phyloP scores from a whole-genome alignment of 2,329 filamentous ascomycete species.

The Talaromyces amestolkiae region DNA sequence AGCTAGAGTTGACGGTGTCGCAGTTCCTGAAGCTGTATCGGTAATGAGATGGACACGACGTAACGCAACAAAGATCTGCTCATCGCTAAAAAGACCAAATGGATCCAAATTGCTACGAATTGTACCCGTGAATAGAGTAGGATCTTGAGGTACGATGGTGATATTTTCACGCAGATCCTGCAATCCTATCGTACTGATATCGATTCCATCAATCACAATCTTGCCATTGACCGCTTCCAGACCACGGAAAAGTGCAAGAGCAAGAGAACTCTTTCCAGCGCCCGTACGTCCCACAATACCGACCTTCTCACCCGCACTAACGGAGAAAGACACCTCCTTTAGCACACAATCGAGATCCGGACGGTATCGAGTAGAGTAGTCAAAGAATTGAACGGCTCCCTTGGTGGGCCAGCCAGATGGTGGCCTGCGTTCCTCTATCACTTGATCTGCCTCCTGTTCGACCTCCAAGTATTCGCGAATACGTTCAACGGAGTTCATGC shows the following conservation, averaged over 20 bases:
- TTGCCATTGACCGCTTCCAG: constrained; percentile 86
- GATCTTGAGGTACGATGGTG: constrained; percentile 97
- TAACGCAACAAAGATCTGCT: constrained; percentile 82
- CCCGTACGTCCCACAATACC: constrained; percentile 95
- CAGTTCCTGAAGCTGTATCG: constrained; percentile 34
- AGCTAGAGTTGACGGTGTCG: constrained; percentile 35
- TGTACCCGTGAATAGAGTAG: constrained; percentile 84
- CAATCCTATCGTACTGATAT: constrained; percentile 86
- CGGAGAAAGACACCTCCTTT: constrained; percentile 78
- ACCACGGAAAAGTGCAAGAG: constrained; percentile 87
- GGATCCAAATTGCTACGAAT: constrained; percentile 91
- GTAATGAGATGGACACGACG: constrained; percentile 82
- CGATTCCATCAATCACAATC: constrained; percentile 87
- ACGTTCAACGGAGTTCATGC: constrained; percentile 98
- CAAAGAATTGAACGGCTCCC: constrained; percentile 81
- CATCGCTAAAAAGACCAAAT: constrained; percentile 83
- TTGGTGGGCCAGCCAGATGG: constrained; percentile 77
- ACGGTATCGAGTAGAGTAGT: constrained; percentile 87
- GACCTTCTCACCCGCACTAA: constrained; percentile 83
- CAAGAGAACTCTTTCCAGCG: constrained; percentile 93
- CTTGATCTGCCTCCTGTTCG: constrained; percentile 80
- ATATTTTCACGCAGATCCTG: constrained; percentile 89
- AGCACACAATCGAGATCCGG: constrained; percentile 84
- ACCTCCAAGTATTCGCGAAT: constrained; percentile 97
- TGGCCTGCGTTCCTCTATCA: constrained; percentile 76